These are phyloP conservation scores for Phyllostachys edulis DNA, from an alignment of 176 grass and related monocot genomes.

Conservation along the genomic window DNA sequence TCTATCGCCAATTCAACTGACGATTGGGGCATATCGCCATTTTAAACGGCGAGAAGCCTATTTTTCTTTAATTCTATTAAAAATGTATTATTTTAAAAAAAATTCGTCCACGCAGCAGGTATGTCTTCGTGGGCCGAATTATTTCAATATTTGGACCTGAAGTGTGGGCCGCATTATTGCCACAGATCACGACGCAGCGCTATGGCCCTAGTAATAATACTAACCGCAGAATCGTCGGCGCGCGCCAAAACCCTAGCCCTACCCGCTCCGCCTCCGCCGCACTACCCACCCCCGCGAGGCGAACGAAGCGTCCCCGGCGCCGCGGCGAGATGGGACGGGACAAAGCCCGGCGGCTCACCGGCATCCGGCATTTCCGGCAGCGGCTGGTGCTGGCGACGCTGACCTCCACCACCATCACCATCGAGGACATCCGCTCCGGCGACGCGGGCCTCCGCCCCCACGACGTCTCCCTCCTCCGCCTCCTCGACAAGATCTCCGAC, in stretches of 20 bases:
- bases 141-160: background rate
- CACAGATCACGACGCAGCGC: background rate
- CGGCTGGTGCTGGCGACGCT: slow-evolving; percentile 78
- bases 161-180: no score
- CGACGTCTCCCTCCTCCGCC: slow-evolving; percentile 81
- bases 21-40: no score
- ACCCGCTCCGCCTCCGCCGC: background rate
- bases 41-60: no score
- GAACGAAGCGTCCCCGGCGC: background rate
- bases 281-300: background rate
- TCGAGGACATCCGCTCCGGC: slow-evolving; percentile 72
- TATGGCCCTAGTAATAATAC: background rate
- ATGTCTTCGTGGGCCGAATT: background rate
- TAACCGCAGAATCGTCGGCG: background rate
- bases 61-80: no score
- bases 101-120: no score
- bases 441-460: slow-evolving; percentile 67
- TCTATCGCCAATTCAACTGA: no score
- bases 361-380: slow-evolving; percentile 74
- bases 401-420: slow-evolving; percentile 51
- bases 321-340: slow-evolving; percentile 36
- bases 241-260: slow-evolving; percentile 38
- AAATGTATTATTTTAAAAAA: no score
- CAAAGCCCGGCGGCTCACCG: slow-evolving; percentile 44
- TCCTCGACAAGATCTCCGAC: slow-evolving; percentile 81